Conservation (phyloP, 345 rosid species). For the Geranium brycei region DNA sequence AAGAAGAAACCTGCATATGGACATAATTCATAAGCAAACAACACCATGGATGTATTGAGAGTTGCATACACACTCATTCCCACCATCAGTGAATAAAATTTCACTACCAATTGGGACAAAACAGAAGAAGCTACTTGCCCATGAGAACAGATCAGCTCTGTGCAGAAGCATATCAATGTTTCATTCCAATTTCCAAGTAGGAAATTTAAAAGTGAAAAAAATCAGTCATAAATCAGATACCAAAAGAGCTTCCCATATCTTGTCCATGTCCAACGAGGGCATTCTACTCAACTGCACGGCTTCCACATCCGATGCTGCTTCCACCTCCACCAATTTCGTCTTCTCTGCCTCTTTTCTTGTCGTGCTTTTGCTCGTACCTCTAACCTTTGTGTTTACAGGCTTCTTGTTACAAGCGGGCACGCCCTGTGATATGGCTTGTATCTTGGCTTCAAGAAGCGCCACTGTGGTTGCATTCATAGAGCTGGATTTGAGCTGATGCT, state of each 20-base stretch:
- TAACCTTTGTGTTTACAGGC: neutral
- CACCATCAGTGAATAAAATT: too few relatives aligned
- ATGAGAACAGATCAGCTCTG: too few relatives aligned
- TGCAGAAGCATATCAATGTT: too few relatives aligned
- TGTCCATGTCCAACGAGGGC: constrained; percentile 98
- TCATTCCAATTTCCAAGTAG: too few relatives aligned
- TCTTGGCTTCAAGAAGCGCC: constrained; percentile 57
- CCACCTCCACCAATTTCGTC: constrained; percentile 12
- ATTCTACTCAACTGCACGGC: constrained; percentile 78
- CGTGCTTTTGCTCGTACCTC: constrained; percentile 10
- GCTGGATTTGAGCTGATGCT: constrained; percentile 41
- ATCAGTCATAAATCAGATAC: constrained; percentile 43
- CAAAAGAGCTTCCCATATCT: constrained; percentile 84
- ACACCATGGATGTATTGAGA: too few relatives aligned
- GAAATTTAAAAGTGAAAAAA: too few relatives aligned
- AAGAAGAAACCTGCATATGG: neutral
- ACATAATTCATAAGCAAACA: neutral
- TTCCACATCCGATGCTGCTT: constrained; percentile 35
- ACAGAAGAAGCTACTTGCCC: too few relatives aligned
- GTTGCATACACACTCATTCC: too few relatives aligned
- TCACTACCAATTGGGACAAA: too few relatives aligned
- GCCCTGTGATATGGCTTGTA: constrained; percentile 47
- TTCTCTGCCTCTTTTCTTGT: constrained; percentile 23
- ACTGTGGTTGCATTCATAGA: constrained; percentile 35
- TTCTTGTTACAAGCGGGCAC: constrained; percentile 4